A percentile compares a stretch with the other conserved stretches of the same genome.
phyloP scores from a whole-genome alignment of 306 rosid genomes.

The Cicer bijugum region DNA sequence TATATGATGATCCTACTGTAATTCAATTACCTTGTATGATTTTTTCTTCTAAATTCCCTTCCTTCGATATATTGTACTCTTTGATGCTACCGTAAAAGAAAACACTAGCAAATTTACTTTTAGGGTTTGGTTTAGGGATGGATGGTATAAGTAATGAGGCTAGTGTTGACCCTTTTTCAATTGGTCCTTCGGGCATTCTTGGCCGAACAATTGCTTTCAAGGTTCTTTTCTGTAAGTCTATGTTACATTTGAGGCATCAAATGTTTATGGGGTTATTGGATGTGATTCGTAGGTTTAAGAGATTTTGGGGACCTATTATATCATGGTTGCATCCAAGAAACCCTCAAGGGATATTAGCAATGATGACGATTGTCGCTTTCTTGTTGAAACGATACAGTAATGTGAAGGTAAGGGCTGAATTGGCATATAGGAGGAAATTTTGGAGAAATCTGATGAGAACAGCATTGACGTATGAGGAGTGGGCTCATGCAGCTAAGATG shows the following conservation, averaged over 20 bases:
- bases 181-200: conserved; percentile 80
- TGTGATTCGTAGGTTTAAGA: conserved; percentile 58
- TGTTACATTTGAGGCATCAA: conserved; percentile 69
- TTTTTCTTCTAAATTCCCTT: too few relatives aligned
- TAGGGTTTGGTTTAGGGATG: conserved; percentile 52
- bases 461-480: conserved; percentile 93
- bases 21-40: too few relatives aligned
- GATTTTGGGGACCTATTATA: conserved; percentile 50
- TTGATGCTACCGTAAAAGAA: too few relatives aligned
- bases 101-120: neutral
- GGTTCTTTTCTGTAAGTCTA: conserved; percentile 77
- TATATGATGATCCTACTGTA: too few relatives aligned
- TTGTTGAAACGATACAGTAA: conserved; percentile 76
- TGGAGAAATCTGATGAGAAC: conserved; percentile 97
- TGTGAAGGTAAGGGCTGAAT: conserved; percentile 79
- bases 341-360: conserved; percentile 90
- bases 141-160: conserved; percentile 85
- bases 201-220: conserved; percentile 80
- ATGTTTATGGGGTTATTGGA: conserved; percentile 47
- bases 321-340: conserved; percentile 84
- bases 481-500: conserved; percentile 99
- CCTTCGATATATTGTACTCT: too few relatives aligned
- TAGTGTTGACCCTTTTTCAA: conserved; percentile 67
- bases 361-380: conserved; percentile 85
- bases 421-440: conserved; percentile 91